A percentile compares a stretch with the other conserved stretches of the same genome.
Evolutionary conservation across 805 yeast species (phyloP).

Genomic region (Dipodascus geniculatus): DNA sequence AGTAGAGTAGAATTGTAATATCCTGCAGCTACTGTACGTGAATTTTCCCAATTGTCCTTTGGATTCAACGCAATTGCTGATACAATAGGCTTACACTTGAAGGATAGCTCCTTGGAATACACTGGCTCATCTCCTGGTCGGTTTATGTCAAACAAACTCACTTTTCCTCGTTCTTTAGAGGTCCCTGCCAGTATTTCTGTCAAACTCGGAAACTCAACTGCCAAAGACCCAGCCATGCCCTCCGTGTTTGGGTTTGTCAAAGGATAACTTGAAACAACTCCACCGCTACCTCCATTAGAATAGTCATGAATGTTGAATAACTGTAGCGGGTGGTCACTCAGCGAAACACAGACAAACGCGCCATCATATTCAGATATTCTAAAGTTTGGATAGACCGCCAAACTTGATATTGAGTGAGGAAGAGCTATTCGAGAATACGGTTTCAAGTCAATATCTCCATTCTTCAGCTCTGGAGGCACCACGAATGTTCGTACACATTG

Average conservation of each 20-base stretch:
- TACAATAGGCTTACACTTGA: not conserved
- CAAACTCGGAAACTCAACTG: slow-evolving; percentile 1
- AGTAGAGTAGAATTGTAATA: slow-evolving; percentile 5
- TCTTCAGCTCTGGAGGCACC: not conserved
- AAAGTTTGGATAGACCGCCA: not conserved
- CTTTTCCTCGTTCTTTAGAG: slow-evolving; percentile 1
- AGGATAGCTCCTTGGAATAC: not conserved
- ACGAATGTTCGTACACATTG: slow-evolving; percentile 13
- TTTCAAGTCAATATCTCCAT: not conserved
- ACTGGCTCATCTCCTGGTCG: not conserved
- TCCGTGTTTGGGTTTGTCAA: slow-evolving; percentile 7
- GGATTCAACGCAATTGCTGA: slow-evolving; percentile 5
- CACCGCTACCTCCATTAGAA: slow-evolving; percentile 5
- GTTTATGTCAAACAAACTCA: slow-evolving; percentile 9
- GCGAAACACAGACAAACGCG: slow-evolving; percentile 10
- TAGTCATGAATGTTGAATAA: slow-evolving; percentile 10
- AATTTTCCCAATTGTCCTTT: not conserved
- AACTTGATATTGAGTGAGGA: not conserved
- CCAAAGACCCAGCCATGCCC: slow-evolving; percentile 6
- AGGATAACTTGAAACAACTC: slow-evolving; percentile 10
- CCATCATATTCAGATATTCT: not conserved
- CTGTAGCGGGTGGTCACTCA: slow-evolving; percentile 12
- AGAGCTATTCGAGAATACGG: not conserved
- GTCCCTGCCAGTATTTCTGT: slow-evolving; percentile 8
- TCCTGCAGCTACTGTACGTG: slow-evolving; percentile 5